These are phyloP conservation scores for Russula vinacea DNA, from an alignment of 768 basidiomycete species.

Conservation along the genomic window DNA sequence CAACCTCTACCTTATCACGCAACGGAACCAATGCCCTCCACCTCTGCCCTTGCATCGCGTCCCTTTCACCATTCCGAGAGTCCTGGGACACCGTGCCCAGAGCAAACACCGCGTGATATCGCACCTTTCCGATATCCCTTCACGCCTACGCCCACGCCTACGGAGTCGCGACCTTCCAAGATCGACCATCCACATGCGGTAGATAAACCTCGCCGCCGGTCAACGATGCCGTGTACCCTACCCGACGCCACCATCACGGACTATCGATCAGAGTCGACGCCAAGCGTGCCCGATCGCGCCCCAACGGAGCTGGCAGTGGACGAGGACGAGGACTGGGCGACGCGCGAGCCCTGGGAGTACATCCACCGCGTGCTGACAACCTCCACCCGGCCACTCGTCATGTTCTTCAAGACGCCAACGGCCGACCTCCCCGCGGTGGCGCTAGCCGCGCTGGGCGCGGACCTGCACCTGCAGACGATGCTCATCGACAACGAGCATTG, in stretches of 20 bases:
- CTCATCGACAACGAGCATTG: slow-evolving; percentile 23
- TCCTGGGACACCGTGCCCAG: background rate
- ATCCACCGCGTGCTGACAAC: slow-evolving; percentile 24
- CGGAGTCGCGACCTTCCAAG: background rate
- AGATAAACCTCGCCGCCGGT: background rate
- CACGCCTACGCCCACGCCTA: background rate
- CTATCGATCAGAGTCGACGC: background rate
- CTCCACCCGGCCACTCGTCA: slow-evolving; percentile 16
- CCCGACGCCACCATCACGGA: slow-evolving; percentile 6
- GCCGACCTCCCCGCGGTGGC: slow-evolving; percentile 11
- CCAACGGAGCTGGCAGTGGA: slow-evolving; percentile 1
- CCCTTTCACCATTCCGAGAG: background rate
- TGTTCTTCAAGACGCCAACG: slow-evolving; percentile 21
- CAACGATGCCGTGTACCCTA: slow-evolving; percentile 21
- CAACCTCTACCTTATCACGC: background rate
- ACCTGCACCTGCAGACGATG: slow-evolving; percentile 11
- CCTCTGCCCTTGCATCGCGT: background rate
- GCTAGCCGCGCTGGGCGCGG: slow-evolving; percentile 3
- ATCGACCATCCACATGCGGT: background rate
- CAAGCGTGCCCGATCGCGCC: background rate
- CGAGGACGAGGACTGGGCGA: slow-evolving; percentile 22
- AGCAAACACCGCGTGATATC: background rate
- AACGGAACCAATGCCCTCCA: background rate
- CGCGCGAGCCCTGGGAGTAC: slow-evolving; percentile 27
- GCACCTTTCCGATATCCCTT: background rate